These are phyloP conservation scores for Thymus quinquecostatus DNA, from an alignment of 257 asterid species.

Conservation along the genomic window DNA sequence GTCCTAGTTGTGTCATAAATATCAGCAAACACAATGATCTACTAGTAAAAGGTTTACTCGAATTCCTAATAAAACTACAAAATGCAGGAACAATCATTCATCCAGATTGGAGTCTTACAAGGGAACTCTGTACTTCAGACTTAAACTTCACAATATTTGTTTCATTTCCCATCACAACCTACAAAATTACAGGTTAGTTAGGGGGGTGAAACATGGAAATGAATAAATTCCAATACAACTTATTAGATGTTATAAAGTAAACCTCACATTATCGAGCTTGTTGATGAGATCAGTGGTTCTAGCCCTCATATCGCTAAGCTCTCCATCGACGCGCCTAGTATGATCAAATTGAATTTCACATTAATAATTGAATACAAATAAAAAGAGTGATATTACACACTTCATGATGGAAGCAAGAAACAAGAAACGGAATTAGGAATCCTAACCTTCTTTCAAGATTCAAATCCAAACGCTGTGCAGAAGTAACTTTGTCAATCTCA, in stretches of 20 bases:
- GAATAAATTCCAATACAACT: too few relatives aligned
- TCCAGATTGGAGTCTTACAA: constrained; percentile 39
- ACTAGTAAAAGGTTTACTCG: neutral
- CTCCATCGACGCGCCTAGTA: constrained; percentile 3
- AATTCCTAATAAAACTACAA: neutral
- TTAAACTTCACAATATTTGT: constrained; percentile 56
- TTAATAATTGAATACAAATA: neutral
- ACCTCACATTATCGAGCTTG: constrained; percentile 13
- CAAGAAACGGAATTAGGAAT: neutral
- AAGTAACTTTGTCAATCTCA: constrained; percentile 11
- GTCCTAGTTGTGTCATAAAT: neutral
- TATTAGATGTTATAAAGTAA: neutral
- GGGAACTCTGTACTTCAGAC: constrained; percentile 61
- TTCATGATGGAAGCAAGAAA: neutral
- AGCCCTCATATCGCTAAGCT: constrained; percentile 9
- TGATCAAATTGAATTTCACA: neutral
- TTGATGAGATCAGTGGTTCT: constrained; percentile 9
- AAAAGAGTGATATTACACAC: neutral
- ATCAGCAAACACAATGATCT: neutral
- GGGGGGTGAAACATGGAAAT: neutral
- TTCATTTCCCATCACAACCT: constrained; percentile 55
- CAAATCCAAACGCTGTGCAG: constrained; percentile 16
- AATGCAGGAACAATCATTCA: neutral
- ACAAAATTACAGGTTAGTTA: constrained; percentile 3
- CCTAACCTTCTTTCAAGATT: constrained; percentile 9